Conservation (phyloP, 352 stramenopile species). For the Halophytophthora polymorphica region DNA sequence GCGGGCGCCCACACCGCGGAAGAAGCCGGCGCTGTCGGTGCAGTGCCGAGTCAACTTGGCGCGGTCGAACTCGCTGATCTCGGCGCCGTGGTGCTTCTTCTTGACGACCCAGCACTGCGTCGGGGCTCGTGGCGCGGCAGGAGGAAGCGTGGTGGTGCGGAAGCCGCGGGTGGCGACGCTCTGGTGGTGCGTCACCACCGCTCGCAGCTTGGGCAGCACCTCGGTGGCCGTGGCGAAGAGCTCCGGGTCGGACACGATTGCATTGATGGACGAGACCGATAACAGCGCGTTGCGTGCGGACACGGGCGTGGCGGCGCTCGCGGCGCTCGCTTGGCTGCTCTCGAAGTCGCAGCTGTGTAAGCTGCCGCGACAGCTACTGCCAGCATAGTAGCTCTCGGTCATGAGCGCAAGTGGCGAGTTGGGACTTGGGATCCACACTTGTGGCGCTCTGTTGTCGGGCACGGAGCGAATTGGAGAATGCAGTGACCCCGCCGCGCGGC, state of each 20-base stretch:
- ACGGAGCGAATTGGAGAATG: too few relatives aligned
- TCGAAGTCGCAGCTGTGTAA: conserved; percentile 33
- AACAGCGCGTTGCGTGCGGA: conserved; percentile 27
- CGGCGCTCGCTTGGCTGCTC: conserved; percentile 28
- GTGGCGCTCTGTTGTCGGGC: background rate
- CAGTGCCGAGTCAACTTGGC: conserved; percentile 15
- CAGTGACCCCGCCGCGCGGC: too few relatives aligned
- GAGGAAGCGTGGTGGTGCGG: conserved; percentile 12
- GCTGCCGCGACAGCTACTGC: conserved; percentile 28
- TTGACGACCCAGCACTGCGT: conserved; percentile 32
- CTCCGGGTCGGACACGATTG: conserved; percentile 29
- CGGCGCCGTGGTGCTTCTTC: conserved; percentile 38
- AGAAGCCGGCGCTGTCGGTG: conserved; percentile 3
- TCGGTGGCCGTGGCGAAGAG: conserved; percentile 29
- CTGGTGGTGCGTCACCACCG: conserved; percentile 24
- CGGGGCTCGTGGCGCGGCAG: conserved; percentile 7
- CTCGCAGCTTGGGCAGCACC: conserved; percentile 37
- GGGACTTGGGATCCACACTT: conserved; percentile 3
- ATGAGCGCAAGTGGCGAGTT: conserved; percentile 9
- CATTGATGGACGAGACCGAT: conserved; percentile 28
- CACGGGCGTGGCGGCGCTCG: conserved; percentile 19
- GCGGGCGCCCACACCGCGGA: conserved; percentile 2
- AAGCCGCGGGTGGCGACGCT: conserved; percentile 2
- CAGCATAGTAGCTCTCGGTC: conserved; percentile 28
- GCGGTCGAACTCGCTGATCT: conserved; percentile 56